Conservation (phyloP, 1,139 yeast genomes). For the Saccharomycopsis hybrid region DNA sequence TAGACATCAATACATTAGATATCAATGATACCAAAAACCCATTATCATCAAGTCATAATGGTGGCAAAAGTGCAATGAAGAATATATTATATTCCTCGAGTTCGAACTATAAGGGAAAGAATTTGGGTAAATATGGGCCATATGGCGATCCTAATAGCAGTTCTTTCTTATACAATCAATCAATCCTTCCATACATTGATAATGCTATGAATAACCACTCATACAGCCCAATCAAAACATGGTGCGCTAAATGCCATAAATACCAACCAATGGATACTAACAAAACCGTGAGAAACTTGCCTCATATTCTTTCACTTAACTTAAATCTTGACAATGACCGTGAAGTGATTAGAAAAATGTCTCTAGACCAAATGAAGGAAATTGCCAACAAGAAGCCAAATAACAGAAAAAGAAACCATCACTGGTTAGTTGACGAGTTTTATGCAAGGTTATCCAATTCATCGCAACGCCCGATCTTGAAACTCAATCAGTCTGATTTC, state of each 20-base stretch:
- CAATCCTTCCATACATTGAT: constrained; percentile 50
- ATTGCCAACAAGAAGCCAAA: constrained; percentile 29
- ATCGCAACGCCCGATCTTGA: constrained; percentile 34
- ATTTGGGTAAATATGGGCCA: neutral
- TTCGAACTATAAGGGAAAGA: constrained; percentile 2
- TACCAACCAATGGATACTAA: constrained; percentile 49
- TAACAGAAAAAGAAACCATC: neutral
- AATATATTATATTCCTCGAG: neutral
- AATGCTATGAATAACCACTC: constrained; percentile 47
- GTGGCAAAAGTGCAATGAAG: neutral
- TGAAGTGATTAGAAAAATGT: constrained; percentile 44
- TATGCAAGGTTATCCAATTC: constrained; percentile 37
- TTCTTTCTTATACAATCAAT: constrained; percentile 23
- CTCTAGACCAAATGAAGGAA: constrained; percentile 23
- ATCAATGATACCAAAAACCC: neutral
- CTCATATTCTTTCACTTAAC: constrained; percentile 62
- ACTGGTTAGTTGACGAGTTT: constrained; percentile 60
- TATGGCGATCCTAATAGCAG: constrained; percentile 5
- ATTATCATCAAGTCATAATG: neutral
- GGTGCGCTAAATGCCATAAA: constrained; percentile 43
- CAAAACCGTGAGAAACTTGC: constrained; percentile 46
- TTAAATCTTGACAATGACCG: constrained; percentile 36
- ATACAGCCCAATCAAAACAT: constrained; percentile 37
- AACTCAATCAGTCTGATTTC: constrained; percentile 32
- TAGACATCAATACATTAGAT: constrained; percentile 29